Percentiles rank a stretch among this genome's conserved stretches.
phyloP scores from a whole-genome alignment of 192 early-diverging fungal genomes.

The Rhizoclosmatium sp. region DNA sequence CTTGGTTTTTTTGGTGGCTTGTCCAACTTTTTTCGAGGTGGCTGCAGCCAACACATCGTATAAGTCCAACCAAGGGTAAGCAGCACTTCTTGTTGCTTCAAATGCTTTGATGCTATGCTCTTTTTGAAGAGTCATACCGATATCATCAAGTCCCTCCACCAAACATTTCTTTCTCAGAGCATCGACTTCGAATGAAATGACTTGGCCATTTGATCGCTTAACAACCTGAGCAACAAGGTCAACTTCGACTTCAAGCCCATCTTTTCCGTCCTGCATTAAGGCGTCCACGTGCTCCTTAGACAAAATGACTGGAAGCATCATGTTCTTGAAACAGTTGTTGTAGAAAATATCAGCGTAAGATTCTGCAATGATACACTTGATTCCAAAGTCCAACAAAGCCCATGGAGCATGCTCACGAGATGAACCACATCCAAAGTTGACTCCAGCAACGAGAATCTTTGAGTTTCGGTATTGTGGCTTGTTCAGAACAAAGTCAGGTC shows the following conservation, averaged over 20 bases:
- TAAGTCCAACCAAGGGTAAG: constrained; percentile 76
- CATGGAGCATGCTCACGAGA: constrained; percentile 79
- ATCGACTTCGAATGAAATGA: constrained; percentile 66
- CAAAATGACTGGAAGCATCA: constrained; percentile 65
- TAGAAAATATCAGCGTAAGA: constrained; percentile 78
- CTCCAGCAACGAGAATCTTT: constrained; percentile 64
- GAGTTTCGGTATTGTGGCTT: constrained; percentile 57
- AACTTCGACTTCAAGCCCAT: constrained; percentile 57
- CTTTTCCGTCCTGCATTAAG: constrained; percentile 55
- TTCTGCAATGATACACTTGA: constrained; percentile 72
- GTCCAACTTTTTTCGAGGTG: background rate
- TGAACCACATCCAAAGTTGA: constrained; percentile 76
- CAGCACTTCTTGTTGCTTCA: constrained; percentile 54
- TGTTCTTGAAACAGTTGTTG: constrained; percentile 81
- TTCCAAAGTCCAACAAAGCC: constrained; percentile 77
- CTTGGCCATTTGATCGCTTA: constrained; percentile 46
- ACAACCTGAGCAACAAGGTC: constrained; percentile 65
- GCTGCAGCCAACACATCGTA: constrained; percentile 15
- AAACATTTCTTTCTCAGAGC: constrained; percentile 68
- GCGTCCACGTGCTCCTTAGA: constrained; percentile 38
- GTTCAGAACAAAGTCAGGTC: constrained; percentile 71
- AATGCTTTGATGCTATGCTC: constrained; percentile 57
- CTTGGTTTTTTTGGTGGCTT: constrained; percentile 23
- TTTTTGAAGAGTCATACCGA: constrained; percentile 76
- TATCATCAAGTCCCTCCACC: constrained; percentile 76